phyloP scores from a whole-genome alignment of 345 rosid genomes.

The Populus alba region DNA sequence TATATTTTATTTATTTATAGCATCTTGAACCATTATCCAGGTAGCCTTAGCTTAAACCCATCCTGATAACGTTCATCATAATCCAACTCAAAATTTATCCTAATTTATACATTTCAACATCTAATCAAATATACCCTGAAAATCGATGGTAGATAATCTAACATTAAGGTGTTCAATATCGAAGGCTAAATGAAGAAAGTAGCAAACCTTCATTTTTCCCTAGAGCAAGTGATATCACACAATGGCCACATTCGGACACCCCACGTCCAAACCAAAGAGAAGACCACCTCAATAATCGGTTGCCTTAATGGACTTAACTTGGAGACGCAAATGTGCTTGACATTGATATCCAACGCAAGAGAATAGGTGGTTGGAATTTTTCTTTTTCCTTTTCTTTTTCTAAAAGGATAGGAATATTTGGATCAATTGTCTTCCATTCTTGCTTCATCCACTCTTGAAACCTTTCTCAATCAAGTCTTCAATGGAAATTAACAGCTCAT shows the following conservation, averaged over 20 bases:
- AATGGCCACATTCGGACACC: background rate
- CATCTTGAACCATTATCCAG: background rate
- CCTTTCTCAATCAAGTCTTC: background rate
- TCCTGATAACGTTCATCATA: background rate
- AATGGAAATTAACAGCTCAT: background rate
- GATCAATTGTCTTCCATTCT: too few species aligned
- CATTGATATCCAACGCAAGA: background rate
- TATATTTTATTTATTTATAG: too few species aligned
- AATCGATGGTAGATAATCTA: constrained; percentile 23
- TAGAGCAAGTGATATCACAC: background rate
- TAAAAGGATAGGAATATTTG: background rate
- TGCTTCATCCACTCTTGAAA: too few species aligned
- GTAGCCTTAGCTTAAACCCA: too few species aligned
- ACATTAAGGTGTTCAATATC: background rate
- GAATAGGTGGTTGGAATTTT: background rate
- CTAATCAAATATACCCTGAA: background rate
- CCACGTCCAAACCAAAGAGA: background rate
- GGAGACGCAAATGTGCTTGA: too few species aligned
- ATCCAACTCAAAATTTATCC: constrained; percentile 7
- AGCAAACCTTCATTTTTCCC: background rate
- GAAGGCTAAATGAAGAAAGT: too few species aligned
- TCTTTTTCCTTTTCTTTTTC: too few species aligned
- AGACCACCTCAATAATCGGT: background rate
- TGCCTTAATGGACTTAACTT: too few species aligned
- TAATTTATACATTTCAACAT: background rate